Evolutionary conservation across 148 eudicot genomes (phyloP).

Genomic region (Rhododendron mucronatum): DNA sequence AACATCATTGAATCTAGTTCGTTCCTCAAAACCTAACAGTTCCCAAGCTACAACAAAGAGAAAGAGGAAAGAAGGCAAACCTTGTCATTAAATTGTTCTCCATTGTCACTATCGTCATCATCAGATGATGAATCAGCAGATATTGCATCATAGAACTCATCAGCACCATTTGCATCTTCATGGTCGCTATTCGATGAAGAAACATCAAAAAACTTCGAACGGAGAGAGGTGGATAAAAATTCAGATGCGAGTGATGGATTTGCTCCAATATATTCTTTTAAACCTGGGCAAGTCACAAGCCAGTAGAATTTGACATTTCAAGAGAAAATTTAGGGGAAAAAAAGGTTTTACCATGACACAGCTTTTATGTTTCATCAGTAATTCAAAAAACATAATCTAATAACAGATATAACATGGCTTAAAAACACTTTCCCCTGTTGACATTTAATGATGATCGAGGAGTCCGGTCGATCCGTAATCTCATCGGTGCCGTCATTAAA

Average conservation of each 20-base stretch:
- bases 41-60: neutral
- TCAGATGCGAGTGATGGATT: slow-evolving; percentile 48
- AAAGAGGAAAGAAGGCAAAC: slow-evolving; percentile 30
- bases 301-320: neutral
- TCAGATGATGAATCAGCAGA: slow-evolving; percentile 52
- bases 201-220: slow-evolving; percentile 39
- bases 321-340: neutral
- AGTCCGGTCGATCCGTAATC: neutral
- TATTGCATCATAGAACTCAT: slow-evolving; percentile 86
- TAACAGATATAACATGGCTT: neutral
- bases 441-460: neutral
- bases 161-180: slow-evolving; percentile 49
- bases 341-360: neutral
- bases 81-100: slow-evolving; percentile 38
- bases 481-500: neutral
- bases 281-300: slow-evolving; percentile 46
- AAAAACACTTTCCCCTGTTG: neutral
- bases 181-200: slow-evolving; percentile 43
- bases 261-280: slow-evolving; percentile 83
- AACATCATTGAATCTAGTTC: neutral
- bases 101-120: slow-evolving; percentile 56
- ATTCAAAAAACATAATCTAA: neutral
- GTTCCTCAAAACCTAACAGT: neutral
- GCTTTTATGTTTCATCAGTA: neutral
- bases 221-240: slow-evolving; percentile 29